Evolutionary conservation across 768 basidiomycete species (phyloP), one percentile per base, ranked within the genome.

Genomic region (Mycena kentingensis): DNA sequence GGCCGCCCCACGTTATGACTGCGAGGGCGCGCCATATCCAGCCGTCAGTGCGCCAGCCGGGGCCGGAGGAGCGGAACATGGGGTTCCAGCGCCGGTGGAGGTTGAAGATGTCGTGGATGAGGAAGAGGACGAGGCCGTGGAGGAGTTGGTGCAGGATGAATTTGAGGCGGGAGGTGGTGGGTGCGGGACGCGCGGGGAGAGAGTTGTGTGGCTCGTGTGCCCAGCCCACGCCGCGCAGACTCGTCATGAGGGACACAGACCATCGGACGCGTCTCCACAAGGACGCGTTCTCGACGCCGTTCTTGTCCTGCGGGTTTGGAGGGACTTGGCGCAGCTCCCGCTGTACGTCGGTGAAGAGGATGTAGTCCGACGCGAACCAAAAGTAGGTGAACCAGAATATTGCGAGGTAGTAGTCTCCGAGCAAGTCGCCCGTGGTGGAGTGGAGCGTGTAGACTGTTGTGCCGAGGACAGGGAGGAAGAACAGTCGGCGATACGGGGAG

Each of bases 191-290:
- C n/a, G 63, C 62, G 24, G 66, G 45, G 2, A 35, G 29, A 13
- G 26, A 24, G 10, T 50, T 54, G n/a, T 60, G n/a, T 3, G 54
- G 61, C 45, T 67, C 67, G 43, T 68, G 64, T 0, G 60, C 45
- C 63, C 66, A 71, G 7, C 65, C 62, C 10, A 72, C 51, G 7
- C 67, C 67, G 2, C 70, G 66, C 27, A 57, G 61, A 22, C 58
- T 65, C n/a, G 22, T 10, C 39, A 65, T 58, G 13, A 70, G 51
- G 1, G 45, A 22, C 6, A 65, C 13, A 4, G 42, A 65, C 71
- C 69, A 70, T 27, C 50, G 39, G 1, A 61, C 35, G 10, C 69
- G 63, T 21, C 46, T 29, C 39, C 46, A 38, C 12, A 69, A 61
- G 2, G 67, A 34, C 16, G 51, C 46, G 2, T 61, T 32, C 6